Conservation (phyloP, 2,329 filamentous ascomycete species). For the Dactylellina leptospora region DNA sequence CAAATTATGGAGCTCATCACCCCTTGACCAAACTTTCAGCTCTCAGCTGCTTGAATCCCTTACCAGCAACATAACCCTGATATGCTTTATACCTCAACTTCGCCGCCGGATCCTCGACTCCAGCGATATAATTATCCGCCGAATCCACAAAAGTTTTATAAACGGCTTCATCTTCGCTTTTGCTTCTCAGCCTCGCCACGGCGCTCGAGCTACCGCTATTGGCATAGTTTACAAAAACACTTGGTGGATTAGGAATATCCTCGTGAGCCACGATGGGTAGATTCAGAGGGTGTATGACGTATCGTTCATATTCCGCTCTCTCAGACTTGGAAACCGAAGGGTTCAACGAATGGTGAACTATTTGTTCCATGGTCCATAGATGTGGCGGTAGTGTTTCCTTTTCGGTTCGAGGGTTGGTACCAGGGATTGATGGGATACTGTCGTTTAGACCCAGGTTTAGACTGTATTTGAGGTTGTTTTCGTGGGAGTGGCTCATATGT, state of each 20-base stretch:
- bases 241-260: conserved; percentile 59
- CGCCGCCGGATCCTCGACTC: conserved; percentile 77
- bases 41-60: conserved; percentile 55
- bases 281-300: conserved; percentile 87
- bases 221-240: conserved; percentile 60
- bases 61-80: conserved; percentile 78
- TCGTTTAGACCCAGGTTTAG: conserved; percentile 43
- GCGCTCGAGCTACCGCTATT: conserved; percentile 53
- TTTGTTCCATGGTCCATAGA: conserved; percentile 81
- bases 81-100: conserved; percentile 99
- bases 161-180: conserved; percentile 73
- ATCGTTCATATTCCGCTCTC: conserved; percentile 84
- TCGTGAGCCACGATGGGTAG: conserved; percentile 79
- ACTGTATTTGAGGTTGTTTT: conserved; percentile 54
- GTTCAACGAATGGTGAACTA: conserved; percentile 84
- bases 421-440: conserved; percentile 39
- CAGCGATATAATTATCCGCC: conserved; percentile 83
- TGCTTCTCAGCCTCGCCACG: conserved; percentile 62
- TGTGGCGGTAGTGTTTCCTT: conserved; percentile 36
- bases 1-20: neutral
- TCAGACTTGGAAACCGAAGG: conserved; percentile 80
- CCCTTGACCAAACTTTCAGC: conserved; percentile 45
- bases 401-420: conserved; percentile 32
- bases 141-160: conserved; percentile 81
- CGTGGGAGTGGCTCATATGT: conserved; percentile 63